Evolutionary conservation across 176 grass and related monocot species (phyloP).

Genomic region (Tuctoria greenei): DNA sequence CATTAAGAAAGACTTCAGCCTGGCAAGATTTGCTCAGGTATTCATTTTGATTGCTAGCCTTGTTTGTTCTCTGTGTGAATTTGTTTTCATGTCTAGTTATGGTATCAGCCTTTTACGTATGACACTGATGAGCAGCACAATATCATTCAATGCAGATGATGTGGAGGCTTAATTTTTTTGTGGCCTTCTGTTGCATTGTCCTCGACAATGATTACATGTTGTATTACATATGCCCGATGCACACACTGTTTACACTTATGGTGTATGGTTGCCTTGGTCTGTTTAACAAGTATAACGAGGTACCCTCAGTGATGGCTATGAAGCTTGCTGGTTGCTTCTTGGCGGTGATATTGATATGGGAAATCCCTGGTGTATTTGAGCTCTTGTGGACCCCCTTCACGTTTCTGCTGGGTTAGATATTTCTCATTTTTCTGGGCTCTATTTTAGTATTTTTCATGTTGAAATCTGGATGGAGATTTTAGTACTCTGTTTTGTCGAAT

Average conservation of each 20-base stretch:
- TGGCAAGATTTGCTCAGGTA: conserved; percentile 85
- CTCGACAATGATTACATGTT: conserved; percentile 83
- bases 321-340: conserved; percentile 62
- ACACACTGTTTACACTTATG: conserved; percentile 88
- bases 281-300: conserved; percentile 81
- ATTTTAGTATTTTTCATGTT: conserved; percentile 1
- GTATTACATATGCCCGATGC: conserved; percentile 89
- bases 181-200: conserved; percentile 73
- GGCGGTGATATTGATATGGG: conserved; percentile 74
- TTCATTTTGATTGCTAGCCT: conserved; percentile 10
- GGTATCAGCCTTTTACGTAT: neutral
- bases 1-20: conserved; percentile 76
- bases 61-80: neutral
- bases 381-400: conserved; percentile 66
- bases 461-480: neutral
- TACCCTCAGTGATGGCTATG: conserved; percentile 57
- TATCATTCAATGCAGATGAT: conserved; percentile 71
- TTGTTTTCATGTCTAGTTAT: conserved; percentile 18
- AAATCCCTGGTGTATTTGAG: conserved; percentile 87
- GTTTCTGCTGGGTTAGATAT: conserved; percentile 61
- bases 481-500: neutral
- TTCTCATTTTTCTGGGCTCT: no score
- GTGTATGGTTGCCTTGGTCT: conserved; percentile 75
- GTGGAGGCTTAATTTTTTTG: conserved; percentile 87
- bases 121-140: neutral